Conservation (phyloP, 306 rosid genomes). For the Senna siamea region DNA sequence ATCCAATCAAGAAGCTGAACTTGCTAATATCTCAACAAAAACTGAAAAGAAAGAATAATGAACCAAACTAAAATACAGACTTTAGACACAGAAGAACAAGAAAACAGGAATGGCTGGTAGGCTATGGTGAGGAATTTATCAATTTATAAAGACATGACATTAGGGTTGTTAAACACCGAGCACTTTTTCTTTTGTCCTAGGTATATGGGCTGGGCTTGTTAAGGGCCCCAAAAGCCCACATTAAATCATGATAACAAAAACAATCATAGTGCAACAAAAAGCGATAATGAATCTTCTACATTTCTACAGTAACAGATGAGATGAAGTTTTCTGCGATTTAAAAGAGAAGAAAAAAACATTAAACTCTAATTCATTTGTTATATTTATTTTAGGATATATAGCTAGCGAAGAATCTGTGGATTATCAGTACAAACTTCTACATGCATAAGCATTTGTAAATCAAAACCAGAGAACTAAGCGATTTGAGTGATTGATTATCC, state of each 20-base stretch:
- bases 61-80: neutral
- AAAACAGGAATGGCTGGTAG: no score
- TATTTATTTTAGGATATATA: no score
- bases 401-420: no score
- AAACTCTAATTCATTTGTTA: no score
- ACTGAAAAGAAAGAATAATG: neutral
- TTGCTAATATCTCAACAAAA: conserved; percentile 42
- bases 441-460: no score
- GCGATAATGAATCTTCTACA: no score
- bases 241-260: neutral
- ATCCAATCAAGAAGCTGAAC: conserved; percentile 78
- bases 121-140: neutral
- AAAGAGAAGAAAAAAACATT: no score
- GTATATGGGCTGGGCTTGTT: neutral
- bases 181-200: no score
- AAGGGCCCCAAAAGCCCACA: neutral
- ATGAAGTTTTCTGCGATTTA: no score
- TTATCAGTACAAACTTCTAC: no score
- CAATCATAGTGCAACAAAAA: no score
- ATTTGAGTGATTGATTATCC: neutral
- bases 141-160: neutral
- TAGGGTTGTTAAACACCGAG: conserved; percentile 1
- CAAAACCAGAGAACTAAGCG: neutral
- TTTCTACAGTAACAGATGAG: no score
- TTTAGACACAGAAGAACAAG: neutral